Conservation (phyloP, 441 rosid species). For the Heliophila coronopifolia region DNA sequence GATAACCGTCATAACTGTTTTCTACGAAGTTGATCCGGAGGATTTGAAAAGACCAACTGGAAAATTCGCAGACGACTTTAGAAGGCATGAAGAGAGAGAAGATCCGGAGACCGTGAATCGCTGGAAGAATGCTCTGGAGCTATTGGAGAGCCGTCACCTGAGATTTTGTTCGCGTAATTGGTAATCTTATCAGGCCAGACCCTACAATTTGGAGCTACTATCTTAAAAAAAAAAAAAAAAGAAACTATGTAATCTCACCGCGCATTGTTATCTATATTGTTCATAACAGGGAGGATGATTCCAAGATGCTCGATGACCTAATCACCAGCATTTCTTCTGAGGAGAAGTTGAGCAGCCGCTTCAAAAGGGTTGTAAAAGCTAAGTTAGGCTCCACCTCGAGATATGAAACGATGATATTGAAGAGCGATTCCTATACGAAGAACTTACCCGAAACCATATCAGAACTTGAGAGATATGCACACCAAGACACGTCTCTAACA, state of each 20-base stretch:
- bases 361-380: no score
- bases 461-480: background rate
- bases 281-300: slow-evolving; percentile 15
- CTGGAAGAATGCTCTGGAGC: background rate
- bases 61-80: background rate
- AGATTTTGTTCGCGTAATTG: background rate
- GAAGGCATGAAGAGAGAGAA: background rate
- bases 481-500: background rate
- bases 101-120: background rate
- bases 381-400: no score
- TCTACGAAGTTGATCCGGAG: background rate
- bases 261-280: no score
- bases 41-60: background rate
- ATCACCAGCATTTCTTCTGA: background rate
- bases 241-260: no score
- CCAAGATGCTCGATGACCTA: slow-evolving; percentile 4
- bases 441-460: background rate
- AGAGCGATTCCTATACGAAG: background rate
- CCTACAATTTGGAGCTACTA: no score
- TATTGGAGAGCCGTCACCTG: background rate
- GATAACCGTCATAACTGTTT: background rate
- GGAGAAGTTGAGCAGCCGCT: no score
- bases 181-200: no score
- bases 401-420: no score
- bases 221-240: no score